Evolutionary conservation across 495 filamentous ascomycete species (phyloP).

Genomic region (Trichoderma parareesei): DNA sequence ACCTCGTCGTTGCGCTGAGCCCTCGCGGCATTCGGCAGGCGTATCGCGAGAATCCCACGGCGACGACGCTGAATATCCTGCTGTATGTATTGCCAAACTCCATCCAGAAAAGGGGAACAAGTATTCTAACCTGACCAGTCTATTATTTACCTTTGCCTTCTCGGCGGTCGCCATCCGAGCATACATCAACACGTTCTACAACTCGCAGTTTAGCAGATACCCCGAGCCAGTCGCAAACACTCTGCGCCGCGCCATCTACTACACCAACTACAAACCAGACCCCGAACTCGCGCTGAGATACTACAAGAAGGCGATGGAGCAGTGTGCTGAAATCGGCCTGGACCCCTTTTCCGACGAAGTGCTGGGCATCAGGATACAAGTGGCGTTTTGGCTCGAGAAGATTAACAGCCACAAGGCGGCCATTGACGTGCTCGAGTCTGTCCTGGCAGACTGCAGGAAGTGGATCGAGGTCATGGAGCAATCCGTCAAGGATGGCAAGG

Average conservation of each 20-base stretch:
- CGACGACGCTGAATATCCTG: conserved; percentile 11
- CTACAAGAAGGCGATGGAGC: conserved; percentile 66
- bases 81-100: not conserved
- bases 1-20: conserved; percentile 25
- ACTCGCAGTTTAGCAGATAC: conserved; percentile 53
- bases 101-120: not conserved
- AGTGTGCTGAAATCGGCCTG: conserved; percentile 62
- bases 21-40: conserved; percentile 25
- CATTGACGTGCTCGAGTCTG: conserved; percentile 62
- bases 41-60: conserved; percentile 32
- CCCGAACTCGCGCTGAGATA: conserved; percentile 68
- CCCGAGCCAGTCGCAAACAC: conserved; percentile 70
- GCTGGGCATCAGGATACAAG: conserved; percentile 75
- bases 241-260: conserved; percentile 81
- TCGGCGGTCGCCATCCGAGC: conserved; percentile 51
- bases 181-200: conserved; percentile 58
- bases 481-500: conserved; percentile 41
- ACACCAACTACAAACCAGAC: conserved; percentile 64
- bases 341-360: conserved; percentile 86
- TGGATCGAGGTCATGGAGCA: conserved; percentile 55
- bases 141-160: conserved; percentile 41
- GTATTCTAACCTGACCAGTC: conserved; percentile 16
- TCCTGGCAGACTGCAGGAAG: conserved; percentile 50
- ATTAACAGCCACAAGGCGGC: conserved; percentile 55
- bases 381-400: conserved; percentile 72